Evolutionary conservation across 257 asterid genomes (phyloP).

Genomic region (Echites panduratus): DNA sequence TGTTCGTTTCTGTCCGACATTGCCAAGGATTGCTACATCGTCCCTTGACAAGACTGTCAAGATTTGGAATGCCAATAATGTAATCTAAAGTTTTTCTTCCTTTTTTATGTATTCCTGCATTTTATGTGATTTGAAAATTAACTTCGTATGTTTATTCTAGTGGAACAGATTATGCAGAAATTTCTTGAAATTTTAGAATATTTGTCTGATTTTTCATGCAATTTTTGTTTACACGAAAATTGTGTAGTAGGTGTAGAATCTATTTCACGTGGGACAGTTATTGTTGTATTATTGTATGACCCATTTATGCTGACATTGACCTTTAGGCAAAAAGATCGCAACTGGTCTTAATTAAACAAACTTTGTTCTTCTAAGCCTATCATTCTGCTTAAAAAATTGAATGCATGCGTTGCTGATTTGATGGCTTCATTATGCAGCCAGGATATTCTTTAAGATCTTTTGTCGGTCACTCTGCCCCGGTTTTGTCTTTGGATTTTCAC

Average conservation of each 20-base stretch:
- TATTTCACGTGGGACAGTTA: not conserved
- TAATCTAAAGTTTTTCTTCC: slow-evolving; percentile 11
- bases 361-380: slow-evolving; percentile 2
- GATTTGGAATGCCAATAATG: slow-evolving; percentile 31
- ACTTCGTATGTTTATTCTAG: not conserved
- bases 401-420: not conserved
- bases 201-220: slow-evolving; percentile 1
- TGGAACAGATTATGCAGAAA: not conserved
- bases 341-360: not conserved
- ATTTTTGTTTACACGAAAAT: not conserved
- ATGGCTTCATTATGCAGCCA: slow-evolving; percentile 22
- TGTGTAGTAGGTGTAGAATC: not conserved
- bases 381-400: not conserved
- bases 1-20: slow-evolving; percentile 29
- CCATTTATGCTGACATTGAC: not conserved
- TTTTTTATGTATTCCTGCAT: not conserved
- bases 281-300: not conserved
- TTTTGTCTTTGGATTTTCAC: slow-evolving; percentile 33
- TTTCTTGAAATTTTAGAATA: not conserved
- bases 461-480: slow-evolving; percentile 30
- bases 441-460: slow-evolving; percentile 24
- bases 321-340: not conserved
- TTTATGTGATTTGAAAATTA: not conserved
- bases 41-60: slow-evolving; percentile 31
- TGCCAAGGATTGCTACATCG: slow-evolving; percentile 27